A percentile compares a stretch with the other conserved stretches of the same genome.
Conservation (phyloP, 768 basidiomycete species). For the Lactarius akahatsu region DNA sequence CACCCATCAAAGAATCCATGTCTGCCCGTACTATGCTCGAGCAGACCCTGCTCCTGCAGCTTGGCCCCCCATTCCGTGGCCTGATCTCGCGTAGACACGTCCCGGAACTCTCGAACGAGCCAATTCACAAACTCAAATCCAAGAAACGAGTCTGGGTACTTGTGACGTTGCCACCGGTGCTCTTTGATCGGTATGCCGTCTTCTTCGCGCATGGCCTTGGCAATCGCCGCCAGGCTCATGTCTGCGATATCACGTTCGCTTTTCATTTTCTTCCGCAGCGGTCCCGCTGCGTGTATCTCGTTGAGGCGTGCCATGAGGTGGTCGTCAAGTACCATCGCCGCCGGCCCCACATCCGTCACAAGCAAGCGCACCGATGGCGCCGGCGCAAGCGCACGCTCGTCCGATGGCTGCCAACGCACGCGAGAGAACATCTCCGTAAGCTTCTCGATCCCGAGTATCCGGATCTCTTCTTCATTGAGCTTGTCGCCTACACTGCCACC, state of each 20-base stretch:
- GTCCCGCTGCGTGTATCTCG: conserved; percentile 71
- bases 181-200: conserved; percentile 82
- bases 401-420: conserved; percentile 72
- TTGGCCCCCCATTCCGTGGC: conserved; percentile 76
- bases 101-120: conserved; percentile 88
- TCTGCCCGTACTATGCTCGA: conserved; percentile 76
- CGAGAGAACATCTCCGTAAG: conserved; percentile 86
- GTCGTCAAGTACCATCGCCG: conserved; percentile 75
- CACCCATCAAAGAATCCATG: conserved; percentile 90
- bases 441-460: conserved; percentile 86
- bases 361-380: conserved; percentile 71
- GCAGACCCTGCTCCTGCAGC: conserved; percentile 76
- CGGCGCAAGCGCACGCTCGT: conserved; percentile 47
- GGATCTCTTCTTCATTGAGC: conserved; percentile 83
- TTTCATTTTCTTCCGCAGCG: conserved; percentile 76
- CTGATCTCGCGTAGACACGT: conserved; percentile 79
- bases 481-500: conserved; percentile 64
- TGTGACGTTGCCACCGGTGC: conserved; percentile 74
- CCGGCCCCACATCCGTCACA: conserved; percentile 82
- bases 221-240: conserved; percentile 61
- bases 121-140: conserved; percentile 90
- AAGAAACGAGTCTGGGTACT: conserved; percentile 81
- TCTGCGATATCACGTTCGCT: conserved; percentile 72
- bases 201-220: conserved; percentile 83
- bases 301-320: conserved; percentile 77